Percentiles rank a stretch among this genome's conserved stretches.
Conservation (phyloP, 345 rosid genomes). For the Orychophragmus violaceus region DNA sequence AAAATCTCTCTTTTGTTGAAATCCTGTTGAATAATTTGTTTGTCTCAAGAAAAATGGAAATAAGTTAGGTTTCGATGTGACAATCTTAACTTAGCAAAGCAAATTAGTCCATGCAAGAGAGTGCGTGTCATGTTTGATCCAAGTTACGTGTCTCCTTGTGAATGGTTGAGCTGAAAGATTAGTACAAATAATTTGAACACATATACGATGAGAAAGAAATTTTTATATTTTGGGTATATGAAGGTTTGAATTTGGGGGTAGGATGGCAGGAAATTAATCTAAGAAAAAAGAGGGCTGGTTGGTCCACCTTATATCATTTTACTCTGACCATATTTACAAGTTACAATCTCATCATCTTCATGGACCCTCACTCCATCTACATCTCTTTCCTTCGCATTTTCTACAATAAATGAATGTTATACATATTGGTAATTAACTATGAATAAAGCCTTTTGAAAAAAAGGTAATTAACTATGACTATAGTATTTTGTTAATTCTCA, state of each 20-base stretch:
- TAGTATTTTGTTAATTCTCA: not conserved
- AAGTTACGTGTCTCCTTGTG: not conserved
- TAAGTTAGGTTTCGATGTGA: slow-evolving; percentile 23
- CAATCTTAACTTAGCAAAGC: not conserved
- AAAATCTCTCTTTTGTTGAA: not conserved
- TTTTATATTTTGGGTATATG: not conserved
- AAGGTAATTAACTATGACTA: not conserved
- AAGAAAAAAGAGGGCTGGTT: not conserved
- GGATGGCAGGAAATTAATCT: not conserved
- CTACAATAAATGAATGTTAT: not conserved
- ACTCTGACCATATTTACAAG: slow-evolving; percentile 25
- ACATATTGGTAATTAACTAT: not conserved
- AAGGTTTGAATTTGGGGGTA: not conserved
- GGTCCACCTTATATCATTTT: slow-evolving; percentile 21
- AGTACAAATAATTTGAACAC: not conserved
- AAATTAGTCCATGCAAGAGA: slow-evolving; percentile 11
- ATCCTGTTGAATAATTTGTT: not conserved
- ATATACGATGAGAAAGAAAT: not conserved
- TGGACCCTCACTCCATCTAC: slow-evolving; percentile 29
- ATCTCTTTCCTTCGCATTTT: not conserved
- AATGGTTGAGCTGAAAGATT: not conserved
- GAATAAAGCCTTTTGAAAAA: too few relatives aligned
- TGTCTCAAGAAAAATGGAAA: not conserved
- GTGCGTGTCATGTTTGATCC: not conserved
- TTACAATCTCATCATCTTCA: slow-evolving; percentile 16